These are phyloP conservation scores for Penicillium silybi DNA, from an alignment of 495 filamentous ascomycete genomes.

Conservation along the genomic window DNA sequence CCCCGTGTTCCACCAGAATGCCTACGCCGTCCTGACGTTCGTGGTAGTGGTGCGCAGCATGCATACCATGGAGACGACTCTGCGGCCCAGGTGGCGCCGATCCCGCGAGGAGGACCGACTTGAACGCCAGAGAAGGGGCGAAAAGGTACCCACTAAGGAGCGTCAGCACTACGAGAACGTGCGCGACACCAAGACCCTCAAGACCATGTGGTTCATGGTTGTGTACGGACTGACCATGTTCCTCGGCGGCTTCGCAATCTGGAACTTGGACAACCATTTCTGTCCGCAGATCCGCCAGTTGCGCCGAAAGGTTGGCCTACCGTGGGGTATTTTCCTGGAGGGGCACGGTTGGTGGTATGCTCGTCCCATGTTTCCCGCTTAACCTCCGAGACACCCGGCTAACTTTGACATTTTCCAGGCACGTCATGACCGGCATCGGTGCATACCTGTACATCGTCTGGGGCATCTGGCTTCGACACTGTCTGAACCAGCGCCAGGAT, in stretches of 20 bases:
- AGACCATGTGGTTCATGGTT: constrained; percentile 75
- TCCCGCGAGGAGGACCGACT: constrained; percentile 43
- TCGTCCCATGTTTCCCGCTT: constrained; percentile 11
- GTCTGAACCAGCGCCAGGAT: constrained; percentile 70
- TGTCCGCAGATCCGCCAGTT: constrained; percentile 67
- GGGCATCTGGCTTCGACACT: constrained; percentile 82
- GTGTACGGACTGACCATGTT: constrained; percentile 68
- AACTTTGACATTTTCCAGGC: constrained; percentile 38
- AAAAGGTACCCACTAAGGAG: constrained; percentile 39
- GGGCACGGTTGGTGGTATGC: constrained; percentile 98
- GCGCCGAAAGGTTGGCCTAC: constrained; percentile 71
- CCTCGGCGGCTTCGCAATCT: constrained; percentile 78
- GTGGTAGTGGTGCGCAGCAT: constrained; percentile 75
- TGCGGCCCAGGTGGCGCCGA: constrained; percentile 56
- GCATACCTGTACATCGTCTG: constrained; percentile 84
- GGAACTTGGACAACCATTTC: constrained; percentile 81
- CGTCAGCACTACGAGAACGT: constrained; percentile 46
- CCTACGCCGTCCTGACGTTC: constrained; percentile 76
- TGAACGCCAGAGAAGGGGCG: constrained; percentile 34
- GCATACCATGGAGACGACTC: constrained; percentile 81
- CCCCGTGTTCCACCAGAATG: constrained; percentile 87
- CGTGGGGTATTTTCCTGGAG: constrained; percentile 88
- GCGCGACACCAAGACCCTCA: constrained; percentile 57
- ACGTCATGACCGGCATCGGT: constrained; percentile 61
- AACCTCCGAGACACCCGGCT: background rate